A percentile compares a stretch with the other conserved stretches of the same genome.
Conservation (phyloP, 2,329 filamentous ascomycete genomes). For the Penicillium sp. region DNA sequence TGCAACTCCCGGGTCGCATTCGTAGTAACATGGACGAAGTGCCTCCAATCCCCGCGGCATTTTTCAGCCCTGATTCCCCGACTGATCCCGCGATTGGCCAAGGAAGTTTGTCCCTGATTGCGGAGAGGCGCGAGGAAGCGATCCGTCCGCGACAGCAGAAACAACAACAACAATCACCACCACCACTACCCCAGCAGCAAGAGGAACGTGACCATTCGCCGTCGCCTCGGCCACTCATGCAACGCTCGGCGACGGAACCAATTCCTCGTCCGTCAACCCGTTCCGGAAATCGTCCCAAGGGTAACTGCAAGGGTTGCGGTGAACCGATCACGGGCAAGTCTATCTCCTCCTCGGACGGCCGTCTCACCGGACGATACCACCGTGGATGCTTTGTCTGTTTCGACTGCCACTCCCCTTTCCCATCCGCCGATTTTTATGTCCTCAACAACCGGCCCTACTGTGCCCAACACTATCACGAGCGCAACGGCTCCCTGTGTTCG, state of each 20-base stretch:
- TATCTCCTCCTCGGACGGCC: conserved; percentile 88
- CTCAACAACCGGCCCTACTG: conserved; percentile 86
- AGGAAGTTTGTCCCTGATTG: conserved; percentile 44
- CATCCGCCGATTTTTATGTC: conserved; percentile 90
- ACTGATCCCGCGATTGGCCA: conserved; percentile 52
- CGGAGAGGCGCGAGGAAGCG: conserved; percentile 22
- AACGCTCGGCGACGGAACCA: conserved; percentile 33
- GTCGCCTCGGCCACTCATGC: conserved; percentile 35
- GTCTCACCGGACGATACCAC: conserved; percentile 90
- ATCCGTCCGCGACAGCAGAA: background rate
- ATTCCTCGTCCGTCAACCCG: conserved; percentile 48
- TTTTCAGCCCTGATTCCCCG: conserved; percentile 51
- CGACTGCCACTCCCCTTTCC: conserved; percentile 78
- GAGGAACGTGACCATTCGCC: conserved; percentile 19
- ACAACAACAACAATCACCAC: conserved; percentile 1
- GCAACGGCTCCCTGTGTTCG: conserved; percentile 84
- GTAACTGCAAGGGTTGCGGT: conserved; percentile 81
- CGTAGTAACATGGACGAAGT: conserved; percentile 34
- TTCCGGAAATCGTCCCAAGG: conserved; percentile 59
- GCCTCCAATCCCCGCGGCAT: conserved; percentile 36
- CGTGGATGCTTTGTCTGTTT: conserved; percentile 92
- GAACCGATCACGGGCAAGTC: conserved; percentile 84
- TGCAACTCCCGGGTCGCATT: conserved; percentile 43
- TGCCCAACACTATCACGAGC: conserved; percentile 85
- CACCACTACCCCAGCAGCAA: conserved; percentile 1